phyloP scores from a whole-genome alignment of 495 filamentous ascomycete species.

The Neurospora sp. region DNA sequence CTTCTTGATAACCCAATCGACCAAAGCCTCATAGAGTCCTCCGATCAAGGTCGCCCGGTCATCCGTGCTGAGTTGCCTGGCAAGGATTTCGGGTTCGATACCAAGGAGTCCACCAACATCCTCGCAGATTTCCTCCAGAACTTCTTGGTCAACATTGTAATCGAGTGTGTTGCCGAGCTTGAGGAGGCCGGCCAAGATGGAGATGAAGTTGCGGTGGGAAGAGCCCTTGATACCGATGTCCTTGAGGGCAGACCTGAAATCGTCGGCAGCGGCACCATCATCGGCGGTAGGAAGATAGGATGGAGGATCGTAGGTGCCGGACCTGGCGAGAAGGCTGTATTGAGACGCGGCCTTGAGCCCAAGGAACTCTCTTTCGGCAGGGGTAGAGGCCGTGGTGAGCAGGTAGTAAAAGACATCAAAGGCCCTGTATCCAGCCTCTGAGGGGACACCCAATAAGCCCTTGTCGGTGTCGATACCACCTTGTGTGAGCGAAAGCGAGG shows the following conservation, averaged over 20 bases:
- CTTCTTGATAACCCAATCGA: constrained; percentile 86
- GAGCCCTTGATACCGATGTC: constrained; percentile 87
- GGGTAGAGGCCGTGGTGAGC: constrained; percentile 77
- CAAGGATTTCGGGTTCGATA: constrained; percentile 74
- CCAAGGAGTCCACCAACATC: constrained; percentile 81
- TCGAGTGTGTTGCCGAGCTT: constrained; percentile 87
- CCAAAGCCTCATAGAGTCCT: constrained; percentile 85
- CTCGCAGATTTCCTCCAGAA: constrained; percentile 76
- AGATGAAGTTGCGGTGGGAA: constrained; percentile 67
- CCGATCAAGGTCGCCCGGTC: constrained; percentile 75
- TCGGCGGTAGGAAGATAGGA: constrained; percentile 88
- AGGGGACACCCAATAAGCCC: constrained; percentile 73
- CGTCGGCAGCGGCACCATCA: constrained; percentile 85
- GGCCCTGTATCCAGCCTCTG: constrained; percentile 75
- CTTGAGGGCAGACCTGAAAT: constrained; percentile 75
- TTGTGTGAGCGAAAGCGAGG: constrained; percentile 68
- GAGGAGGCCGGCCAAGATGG: constrained; percentile 72
- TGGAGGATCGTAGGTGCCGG: constrained; percentile 78
- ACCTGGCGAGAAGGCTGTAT: constrained; percentile 71
- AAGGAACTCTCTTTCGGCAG: constrained; percentile 86
- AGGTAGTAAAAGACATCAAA: constrained; percentile 99
- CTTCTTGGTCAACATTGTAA: constrained; percentile 76
- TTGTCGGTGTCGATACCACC: constrained; percentile 77
- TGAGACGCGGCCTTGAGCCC: constrained; percentile 66
- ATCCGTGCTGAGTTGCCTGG: constrained; percentile 65